Evolutionary conservation across 2,329 filamentous ascomycete species (phyloP), one percentile per base, ranked within the genome.

Genomic region (Zymoseptoria crescenta): DNA sequence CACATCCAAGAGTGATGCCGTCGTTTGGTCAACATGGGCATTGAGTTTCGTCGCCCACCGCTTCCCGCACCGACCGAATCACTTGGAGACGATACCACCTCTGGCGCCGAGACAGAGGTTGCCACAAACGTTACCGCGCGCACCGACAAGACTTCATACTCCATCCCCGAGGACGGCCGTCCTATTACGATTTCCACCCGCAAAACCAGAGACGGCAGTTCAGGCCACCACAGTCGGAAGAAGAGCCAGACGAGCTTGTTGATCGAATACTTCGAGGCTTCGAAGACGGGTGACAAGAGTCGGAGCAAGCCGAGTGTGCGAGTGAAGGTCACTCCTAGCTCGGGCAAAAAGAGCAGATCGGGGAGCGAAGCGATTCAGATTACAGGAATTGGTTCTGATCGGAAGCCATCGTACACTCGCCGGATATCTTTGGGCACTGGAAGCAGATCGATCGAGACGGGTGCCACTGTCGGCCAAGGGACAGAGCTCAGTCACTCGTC

Each of bases 211-310:
- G 67, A 72, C 20, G 86, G 84, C 73, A 81, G 72, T 76, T 79
- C 63, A 73, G 76, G 80, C 62, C 74, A 61, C 81, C 74, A 75
- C 80, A 74, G 72, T 74, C 77, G 70, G 71, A 75, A 70, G 74
- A 82, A 83, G 68, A 96, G 90, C 52, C 91, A 96, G 77, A 96
- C 92, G 45, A 95, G 90, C 58, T 81, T 96, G 65, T 80, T 96
- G 68, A 96, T 96, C 69, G 92, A 96, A 76, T 96, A 96, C 75
- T 96, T 95, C 70, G 92, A 96, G 76, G 89, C 86, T 66, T 85
- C 87, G 63, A 92, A 89, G 73, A 77, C 82, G 58, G 80, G 80
- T 67, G 79, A 75, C 69, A 80, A 76, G 69, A 77, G 79, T 35
- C 82, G 85, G 67, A 87, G 88, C 68, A 86, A 88, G 67, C 91